A percentile compares a stretch with the other conserved stretches of the same genome.
Conservation (phyloP, 2,329 filamentous ascomycete species). For the Pestalotiopsis sp. region DNA sequence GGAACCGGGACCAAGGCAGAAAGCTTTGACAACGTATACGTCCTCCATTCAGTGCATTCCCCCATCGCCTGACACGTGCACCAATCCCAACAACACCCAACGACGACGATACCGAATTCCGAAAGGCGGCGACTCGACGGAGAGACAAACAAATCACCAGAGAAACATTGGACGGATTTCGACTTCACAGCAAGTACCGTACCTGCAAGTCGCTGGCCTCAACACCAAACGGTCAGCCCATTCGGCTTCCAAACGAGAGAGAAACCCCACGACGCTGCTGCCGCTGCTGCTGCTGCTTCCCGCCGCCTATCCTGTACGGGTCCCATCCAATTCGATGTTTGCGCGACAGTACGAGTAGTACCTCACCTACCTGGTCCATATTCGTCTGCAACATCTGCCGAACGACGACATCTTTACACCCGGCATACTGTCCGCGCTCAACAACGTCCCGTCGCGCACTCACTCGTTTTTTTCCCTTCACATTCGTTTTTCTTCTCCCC, state of each 20-base stretch:
- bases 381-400: constrained; percentile 1
- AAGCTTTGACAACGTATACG: background rate
- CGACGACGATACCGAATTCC: background rate
- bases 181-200: background rate
- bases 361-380: background rate
- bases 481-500: background rate
- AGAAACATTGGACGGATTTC: background rate
- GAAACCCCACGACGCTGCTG: background rate
- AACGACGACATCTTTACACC: background rate
- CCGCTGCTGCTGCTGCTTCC: constrained; percentile 22
- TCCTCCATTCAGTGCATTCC: background rate
- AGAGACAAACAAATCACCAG: background rate
- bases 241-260: background rate
- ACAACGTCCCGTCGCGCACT: background rate
- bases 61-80: background rate
- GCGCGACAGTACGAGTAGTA: constrained; percentile 14
- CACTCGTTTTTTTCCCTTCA: background rate
- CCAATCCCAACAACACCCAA: background rate
- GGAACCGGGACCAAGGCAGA: background rate
- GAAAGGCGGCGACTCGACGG: background rate
- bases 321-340: constrained; percentile 20
- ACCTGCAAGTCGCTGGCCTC: background rate
- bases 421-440: background rate
- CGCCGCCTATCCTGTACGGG: constrained; percentile 25
- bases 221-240: background rate